Base-by-base conservation (phyloP, 768 basidiomycete species). In the Amanita rubescens region DNA sequence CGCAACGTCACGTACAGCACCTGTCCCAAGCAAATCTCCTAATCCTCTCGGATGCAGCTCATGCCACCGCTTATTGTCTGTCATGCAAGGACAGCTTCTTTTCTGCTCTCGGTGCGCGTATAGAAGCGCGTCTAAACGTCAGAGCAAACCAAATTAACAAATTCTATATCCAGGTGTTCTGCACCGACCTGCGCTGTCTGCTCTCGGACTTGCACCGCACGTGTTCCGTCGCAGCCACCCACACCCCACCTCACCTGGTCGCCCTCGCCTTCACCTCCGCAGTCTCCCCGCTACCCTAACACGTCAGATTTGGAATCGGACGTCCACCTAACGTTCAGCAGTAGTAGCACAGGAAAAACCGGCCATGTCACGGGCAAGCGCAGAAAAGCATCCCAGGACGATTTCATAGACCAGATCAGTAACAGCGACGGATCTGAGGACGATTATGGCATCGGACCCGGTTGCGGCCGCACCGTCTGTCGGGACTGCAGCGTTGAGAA, bases 401-500 rank as follows among this genome's bases (percentile, higher is more conserved):
- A 68, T 12, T 56, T 57, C 38, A 55, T 49, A 46, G 45, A 48
- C 43, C 43, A 49, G 35, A 17, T 41, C 41, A 19, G 42, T 24
- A 30, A 60, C 24, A 38, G 22, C 35, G 43, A 27, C n/a, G 58
- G 60, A 24, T 56, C 38, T 25, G 59, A 56, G 12, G 59, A 60
- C 47, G 57, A 55, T 25, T 59, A 61, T 33, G 60, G 61, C 41
- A 58, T 65, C 12, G 59, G 58, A 34, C 60, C 63, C 24, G 75
- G 76, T 3, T 78, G 76, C 58, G 71, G 71, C 7, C 69, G 71
- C 49, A 59, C 59, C 8, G 60, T 76, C 4, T 78, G 76, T 62
- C 64, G 71, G n/a, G 68, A 67, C 39, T 78, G 75, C 49, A 77
- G 74, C 60, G 65, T 67, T 25, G 76, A 78, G 58, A 63, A 70